Base-by-base conservation (phyloP, 495 filamentous ascomycete genomes). In the Xylaria flabelliformis region DNA sequence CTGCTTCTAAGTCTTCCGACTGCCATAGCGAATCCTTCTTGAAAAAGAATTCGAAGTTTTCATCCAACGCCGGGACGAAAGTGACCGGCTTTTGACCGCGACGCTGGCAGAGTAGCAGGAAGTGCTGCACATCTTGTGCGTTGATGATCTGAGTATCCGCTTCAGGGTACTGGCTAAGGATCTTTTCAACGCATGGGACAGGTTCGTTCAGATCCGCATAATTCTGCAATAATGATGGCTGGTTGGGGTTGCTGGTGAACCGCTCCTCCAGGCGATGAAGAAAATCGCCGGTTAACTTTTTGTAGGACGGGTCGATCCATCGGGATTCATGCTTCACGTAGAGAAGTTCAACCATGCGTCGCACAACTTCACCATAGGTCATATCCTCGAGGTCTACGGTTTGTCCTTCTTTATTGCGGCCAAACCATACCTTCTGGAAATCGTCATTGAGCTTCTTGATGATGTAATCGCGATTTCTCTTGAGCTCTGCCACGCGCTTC, bases 11-110 rank as follows among this genome's bases (percentile, higher is more conserved):
- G 78, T 98, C 95, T 82, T 99, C 96, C 0, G 95, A 97, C 82
- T 99, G 96, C 96, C 96, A 99, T 36, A 99, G 89, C n/a, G 95
- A 98, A 82, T 99, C 96, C 83, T 99, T 99, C 90, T 99, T 99
- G 90, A 99, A 98, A 85, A 91, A 99, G 81, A 94, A 97, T 80
- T 98, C 96, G 63, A 99, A 98, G 74, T 92, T 95, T 67, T 97
- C 95, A 80, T 99, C 96, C 39, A 99, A 86, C 4, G 90, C 86
- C 15, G 96, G 96, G 62, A 99, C 94, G 77, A 99, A 99, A 3
- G 95, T 95, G 19, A 96, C 93, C 0, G 96, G 96, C 85, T 99
- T 99, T 85, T 99, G 97, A 21, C 92, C 93, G 46, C 92, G 92
- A 7, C 95, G 91, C 79, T 94, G 91, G 85, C 95, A 98, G n/a